Conservation (phyloP, 1,284 basidiomycete species). For the Sporisorium sorghi region DNA sequence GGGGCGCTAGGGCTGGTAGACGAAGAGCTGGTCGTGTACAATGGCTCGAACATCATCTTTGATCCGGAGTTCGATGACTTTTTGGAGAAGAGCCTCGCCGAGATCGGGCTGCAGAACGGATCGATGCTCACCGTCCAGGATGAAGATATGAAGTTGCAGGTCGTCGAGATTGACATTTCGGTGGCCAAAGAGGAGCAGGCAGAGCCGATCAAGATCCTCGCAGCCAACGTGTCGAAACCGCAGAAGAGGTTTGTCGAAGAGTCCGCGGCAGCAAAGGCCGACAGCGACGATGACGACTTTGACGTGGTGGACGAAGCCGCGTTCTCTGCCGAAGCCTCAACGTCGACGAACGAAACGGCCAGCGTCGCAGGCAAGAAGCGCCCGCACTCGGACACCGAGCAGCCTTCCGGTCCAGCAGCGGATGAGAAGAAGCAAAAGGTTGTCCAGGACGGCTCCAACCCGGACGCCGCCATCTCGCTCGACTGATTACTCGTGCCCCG, state of each 20-base stretch:
- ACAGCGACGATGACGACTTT: conserved; percentile 8
- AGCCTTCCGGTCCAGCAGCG: not conserved
- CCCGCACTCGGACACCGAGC: conserved; percentile 17
- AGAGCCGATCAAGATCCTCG: conserved; percentile 16
- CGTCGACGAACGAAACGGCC: not conserved
- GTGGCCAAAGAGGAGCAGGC: not conserved
- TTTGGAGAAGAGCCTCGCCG: conserved; percentile 77
- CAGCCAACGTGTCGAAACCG: conserved; percentile 12
- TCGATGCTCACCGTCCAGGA: conserved; percentile 88
- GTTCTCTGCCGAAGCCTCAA: not conserved
- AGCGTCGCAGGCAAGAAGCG: conserved; percentile 29
- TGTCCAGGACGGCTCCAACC: conserved; percentile 7
- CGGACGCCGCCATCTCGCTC: conserved; percentile 23
- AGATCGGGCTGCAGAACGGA: conserved; percentile 76
- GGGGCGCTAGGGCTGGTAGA: conserved; percentile 71
- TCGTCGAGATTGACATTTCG: conserved; percentile 56
- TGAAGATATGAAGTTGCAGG: conserved; percentile 74
- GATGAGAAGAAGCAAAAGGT: conserved; percentile 28
- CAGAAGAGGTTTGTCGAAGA: conserved; percentile 1
- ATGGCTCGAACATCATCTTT: conserved; percentile 82
- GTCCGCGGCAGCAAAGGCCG: conserved; percentile 1
- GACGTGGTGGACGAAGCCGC: not conserved
- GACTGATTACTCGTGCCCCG: conserved; percentile 8
- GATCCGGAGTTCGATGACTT: conserved; percentile 94
- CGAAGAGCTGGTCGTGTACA: conserved; percentile 72